These are phyloP conservation scores for Dacryopinax primogenitus DNA, from an alignment of 768 basidiomycete genomes.

Conservation along the genomic window DNA sequence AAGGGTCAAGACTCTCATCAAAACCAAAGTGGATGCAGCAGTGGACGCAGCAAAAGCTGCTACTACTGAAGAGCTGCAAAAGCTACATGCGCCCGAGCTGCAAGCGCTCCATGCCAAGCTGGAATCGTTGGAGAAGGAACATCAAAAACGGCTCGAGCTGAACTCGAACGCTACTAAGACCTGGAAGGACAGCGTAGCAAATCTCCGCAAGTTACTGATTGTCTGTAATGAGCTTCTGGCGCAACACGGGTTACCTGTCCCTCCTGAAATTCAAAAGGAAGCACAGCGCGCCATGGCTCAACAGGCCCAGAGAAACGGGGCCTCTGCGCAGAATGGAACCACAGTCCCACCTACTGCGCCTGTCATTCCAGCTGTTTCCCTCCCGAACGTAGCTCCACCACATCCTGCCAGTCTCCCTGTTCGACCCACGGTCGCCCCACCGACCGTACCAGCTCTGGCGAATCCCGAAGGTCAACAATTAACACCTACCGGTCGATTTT, in stretches of 20 bases:
- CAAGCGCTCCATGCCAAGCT: not conserved
- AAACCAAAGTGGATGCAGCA: no score
- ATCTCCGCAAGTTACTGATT: not conserved
- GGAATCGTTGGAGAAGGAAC: not conserved
- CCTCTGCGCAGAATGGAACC: not conserved
- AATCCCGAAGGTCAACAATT: not conserved
- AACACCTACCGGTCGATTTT: not conserved
- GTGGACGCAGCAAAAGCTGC: no score
- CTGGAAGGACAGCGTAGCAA: conserved; percentile 6
- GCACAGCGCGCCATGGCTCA: not conserved
- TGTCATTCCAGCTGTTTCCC: not conserved
- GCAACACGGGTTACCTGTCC: not conserved
- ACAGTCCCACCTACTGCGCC: not conserved
- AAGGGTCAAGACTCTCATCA: no score
- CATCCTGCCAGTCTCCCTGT: not conserved
- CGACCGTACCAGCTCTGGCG: not conserved
- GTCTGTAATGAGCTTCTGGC: not conserved
- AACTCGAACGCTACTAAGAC: conserved; percentile 3
- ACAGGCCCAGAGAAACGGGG: not conserved
- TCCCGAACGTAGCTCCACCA: not conserved
- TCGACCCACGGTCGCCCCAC: not conserved
- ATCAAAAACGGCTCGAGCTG: not conserved
- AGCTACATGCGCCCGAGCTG: not conserved
- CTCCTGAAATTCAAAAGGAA: conserved; percentile 1
- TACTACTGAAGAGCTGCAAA: no score